Percentiles rank a stretch among this genome's conserved stretches.
Conservation (phyloP, 768 basidiomycete species). For the Phanerodontia chrysosporium region DNA sequence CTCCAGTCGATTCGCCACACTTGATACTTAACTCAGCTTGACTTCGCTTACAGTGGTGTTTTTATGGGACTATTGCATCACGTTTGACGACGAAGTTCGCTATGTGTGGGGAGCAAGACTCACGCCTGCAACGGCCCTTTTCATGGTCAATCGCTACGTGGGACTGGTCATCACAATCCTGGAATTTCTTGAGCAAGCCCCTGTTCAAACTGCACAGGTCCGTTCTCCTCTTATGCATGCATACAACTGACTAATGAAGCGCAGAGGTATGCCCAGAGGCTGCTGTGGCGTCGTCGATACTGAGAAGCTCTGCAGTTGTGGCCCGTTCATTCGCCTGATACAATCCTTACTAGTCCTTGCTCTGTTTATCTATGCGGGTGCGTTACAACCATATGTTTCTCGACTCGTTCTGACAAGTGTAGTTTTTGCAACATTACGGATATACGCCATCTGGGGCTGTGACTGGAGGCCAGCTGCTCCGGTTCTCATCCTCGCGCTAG, state of each 20-base stretch:
- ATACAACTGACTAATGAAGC: background rate
- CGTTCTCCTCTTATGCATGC: conserved; percentile 1
- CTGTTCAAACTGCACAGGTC: conserved; percentile 45
- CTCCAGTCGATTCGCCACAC: background rate
- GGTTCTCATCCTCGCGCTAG: conserved; percentile 11
- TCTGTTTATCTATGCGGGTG: conserved; percentile 14
- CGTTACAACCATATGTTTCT: background rate
- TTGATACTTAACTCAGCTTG: background rate
- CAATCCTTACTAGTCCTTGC: conserved; percentile 10
- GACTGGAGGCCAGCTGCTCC: conserved; percentile 16
- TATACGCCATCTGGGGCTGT: conserved; percentile 18
- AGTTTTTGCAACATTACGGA: conserved; percentile 16
- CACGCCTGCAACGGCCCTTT: conserved; percentile 13
- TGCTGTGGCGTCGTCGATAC: background rate
- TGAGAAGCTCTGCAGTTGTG: conserved; percentile 9
- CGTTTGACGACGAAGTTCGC: conserved; percentile 14
- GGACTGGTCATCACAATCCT: conserved; percentile 17
- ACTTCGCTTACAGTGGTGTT: conserved; percentile 7
- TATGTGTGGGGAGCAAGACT: conserved; percentile 15
- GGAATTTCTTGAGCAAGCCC: conserved; percentile 14
- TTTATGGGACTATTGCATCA: conserved; percentile 17
- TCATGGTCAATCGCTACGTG: conserved; percentile 19
- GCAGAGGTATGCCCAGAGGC: background rate
- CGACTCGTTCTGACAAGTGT: background rate
- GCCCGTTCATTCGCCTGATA: conserved; percentile 11